A percentile compares a stretch with the other conserved stretches of the same genome.
phyloP scores from a whole-genome alignment of 2,329 filamentous ascomycete genomes.

The Paecilomyces niveus region DNA sequence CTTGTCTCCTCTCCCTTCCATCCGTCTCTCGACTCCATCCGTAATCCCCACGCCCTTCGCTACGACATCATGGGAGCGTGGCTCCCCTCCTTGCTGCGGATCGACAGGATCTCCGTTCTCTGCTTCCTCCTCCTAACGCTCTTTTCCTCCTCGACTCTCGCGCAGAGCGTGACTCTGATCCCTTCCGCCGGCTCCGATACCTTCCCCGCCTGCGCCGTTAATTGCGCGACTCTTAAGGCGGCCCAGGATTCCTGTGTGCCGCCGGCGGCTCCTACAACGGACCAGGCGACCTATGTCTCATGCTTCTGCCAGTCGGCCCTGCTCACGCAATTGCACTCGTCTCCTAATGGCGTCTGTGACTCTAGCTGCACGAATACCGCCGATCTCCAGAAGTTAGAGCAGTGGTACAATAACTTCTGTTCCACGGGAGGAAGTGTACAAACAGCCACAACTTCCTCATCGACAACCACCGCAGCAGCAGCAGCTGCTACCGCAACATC shows the following conservation, averaged over 20 bases:
- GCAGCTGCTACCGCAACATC: constrained; percentile 16
- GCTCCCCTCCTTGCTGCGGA: not conserved
- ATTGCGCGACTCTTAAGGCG: constrained; percentile 57
- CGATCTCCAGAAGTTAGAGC: constrained; percentile 53
- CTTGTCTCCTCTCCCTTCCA: not conserved
- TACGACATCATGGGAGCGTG: not conserved
- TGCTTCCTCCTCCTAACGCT: not conserved
- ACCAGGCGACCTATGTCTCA: constrained; percentile 49
- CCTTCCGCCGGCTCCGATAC: constrained; percentile 32
- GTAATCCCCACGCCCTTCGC: not conserved
- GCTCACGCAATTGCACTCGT: constrained; percentile 52
- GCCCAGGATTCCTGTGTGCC: constrained; percentile 67
- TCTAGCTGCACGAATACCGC: constrained; percentile 46
- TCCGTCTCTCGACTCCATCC: not conserved
- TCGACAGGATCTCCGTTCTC: not conserved
- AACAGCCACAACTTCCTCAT: constrained; percentile 20
- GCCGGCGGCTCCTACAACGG: constrained; percentile 42
- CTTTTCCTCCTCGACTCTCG: not conserved
- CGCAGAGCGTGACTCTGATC: constrained; percentile 21
- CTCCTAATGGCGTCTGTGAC: constrained; percentile 56
- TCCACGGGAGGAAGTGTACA: constrained; percentile 36
- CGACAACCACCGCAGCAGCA: constrained; percentile 12
- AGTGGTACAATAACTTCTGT: constrained; percentile 67
- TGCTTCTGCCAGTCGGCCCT: constrained; percentile 67
- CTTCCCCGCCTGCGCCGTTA: constrained; percentile 56